Percentiles rank a stretch among this genome's conserved stretches.
phyloP scores from a whole-genome alignment of 2,329 filamentous ascomycete genomes.

The Chalaropsis thielavioides region DNA sequence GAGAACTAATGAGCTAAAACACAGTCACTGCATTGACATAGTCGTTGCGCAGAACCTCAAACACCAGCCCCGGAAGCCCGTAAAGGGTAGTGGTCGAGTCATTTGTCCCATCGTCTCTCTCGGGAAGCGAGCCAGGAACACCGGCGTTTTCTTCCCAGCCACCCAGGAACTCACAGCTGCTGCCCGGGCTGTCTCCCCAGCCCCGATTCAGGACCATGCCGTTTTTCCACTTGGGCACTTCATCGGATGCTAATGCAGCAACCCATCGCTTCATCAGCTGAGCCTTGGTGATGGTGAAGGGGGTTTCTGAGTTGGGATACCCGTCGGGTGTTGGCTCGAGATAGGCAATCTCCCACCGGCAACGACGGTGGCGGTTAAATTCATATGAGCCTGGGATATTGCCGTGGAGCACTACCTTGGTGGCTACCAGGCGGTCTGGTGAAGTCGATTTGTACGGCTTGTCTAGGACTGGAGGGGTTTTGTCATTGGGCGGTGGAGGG shows the following conservation, averaged over 20 bases:
- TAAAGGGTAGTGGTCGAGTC: conserved; percentile 68
- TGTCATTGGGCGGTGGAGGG: conserved; percentile 37
- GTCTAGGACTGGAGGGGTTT: conserved; percentile 16
- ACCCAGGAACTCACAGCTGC: conserved; percentile 71
- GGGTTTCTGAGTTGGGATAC: conserved; percentile 56
- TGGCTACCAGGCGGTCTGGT: conserved; percentile 61
- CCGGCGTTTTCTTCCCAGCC: conserved; percentile 65
- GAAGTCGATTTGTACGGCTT: conserved; percentile 26
- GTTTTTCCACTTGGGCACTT: conserved; percentile 38
- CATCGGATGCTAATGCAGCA: conserved; percentile 43
- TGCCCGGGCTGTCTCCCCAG: conserved; percentile 83
- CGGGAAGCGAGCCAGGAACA: conserved; percentile 26
- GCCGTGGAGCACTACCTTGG: conserved; percentile 83
- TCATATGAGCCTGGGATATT: conserved; percentile 93
- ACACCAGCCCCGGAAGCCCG: conserved; percentile 84
- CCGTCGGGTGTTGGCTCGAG: conserved; percentile 22
- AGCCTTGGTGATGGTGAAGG: conserved; percentile 58
- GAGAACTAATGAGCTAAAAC: conserved; percentile 40
- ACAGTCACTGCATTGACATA: conserved; percentile 80
- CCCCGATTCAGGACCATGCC: conserved; percentile 86
- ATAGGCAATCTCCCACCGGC: conserved; percentile 66
- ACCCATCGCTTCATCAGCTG: conserved; percentile 57
- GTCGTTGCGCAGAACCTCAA: conserved; percentile 90
- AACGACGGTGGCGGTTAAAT: conserved; percentile 85
- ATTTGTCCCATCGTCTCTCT: conserved; percentile 38